These are phyloP conservation scores for Coniochaeta sp. DNA, from an alignment of 2,329 filamentous ascomycete species.

Conservation along the genomic window DNA sequence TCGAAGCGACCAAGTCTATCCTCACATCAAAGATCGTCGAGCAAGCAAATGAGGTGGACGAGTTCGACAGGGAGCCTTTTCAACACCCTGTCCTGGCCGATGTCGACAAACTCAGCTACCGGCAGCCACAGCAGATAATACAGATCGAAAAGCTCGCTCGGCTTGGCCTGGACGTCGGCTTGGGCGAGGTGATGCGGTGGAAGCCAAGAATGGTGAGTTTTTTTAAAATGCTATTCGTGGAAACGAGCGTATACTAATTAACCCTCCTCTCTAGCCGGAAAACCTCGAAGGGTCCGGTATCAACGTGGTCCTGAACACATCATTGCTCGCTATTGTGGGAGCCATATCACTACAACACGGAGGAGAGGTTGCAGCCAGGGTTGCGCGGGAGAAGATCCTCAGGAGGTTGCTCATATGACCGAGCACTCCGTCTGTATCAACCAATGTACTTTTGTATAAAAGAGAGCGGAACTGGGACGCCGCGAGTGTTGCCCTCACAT, in stretches of 20 bases:
- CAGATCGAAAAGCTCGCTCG: conserved; percentile 57
- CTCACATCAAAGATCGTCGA: conserved; percentile 9
- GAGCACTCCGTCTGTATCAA: not conserved
- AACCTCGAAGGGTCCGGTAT: conserved; percentile 67
- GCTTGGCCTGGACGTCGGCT: conserved; percentile 62
- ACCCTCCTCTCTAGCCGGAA: conserved; percentile 41
- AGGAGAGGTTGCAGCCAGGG: conserved; percentile 63
- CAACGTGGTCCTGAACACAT: conserved; percentile 65
- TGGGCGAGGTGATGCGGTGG: conserved; percentile 78
- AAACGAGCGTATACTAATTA: not conserved
- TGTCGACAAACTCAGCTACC: conserved; percentile 61
- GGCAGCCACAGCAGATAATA: conserved; percentile 54
- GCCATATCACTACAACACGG: conserved; percentile 86
- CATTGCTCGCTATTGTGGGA: conserved; percentile 79
- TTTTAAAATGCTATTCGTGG: conserved; percentile 2
- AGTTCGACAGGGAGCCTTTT: conserved; percentile 55
- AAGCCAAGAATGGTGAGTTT: conserved; percentile 68
- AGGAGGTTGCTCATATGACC: conserved; percentile 22
- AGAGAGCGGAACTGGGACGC: not conserved
- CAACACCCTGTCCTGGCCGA: conserved; percentile 61
- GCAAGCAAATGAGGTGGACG: conserved; percentile 10
- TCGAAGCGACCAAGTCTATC: conserved; percentile 17
- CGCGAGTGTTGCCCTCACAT: not conserved
- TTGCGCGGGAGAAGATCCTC: conserved; percentile 72
- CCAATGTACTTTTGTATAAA: not conserved